phyloP scores from a whole-genome alignment of 768 basidiomycete genomes.

The Artomyces pyxidatus region DNA sequence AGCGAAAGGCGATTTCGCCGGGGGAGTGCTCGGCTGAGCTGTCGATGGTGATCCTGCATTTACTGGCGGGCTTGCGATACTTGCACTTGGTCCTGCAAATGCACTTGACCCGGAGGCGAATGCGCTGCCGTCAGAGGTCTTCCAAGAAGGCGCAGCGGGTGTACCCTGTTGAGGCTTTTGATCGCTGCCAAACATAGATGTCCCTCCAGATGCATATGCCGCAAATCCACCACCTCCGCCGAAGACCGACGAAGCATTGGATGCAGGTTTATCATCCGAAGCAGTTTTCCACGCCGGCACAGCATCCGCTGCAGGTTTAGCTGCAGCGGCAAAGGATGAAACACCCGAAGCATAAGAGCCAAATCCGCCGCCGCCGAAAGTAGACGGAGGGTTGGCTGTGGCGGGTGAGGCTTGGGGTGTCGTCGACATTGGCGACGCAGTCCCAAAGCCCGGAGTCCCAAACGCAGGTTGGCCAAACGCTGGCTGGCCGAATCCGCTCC shows the following conservation, averaged over 20 bases:
- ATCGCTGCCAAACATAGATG: conserved; percentile 6
- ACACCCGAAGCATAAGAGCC: conserved; percentile 20
- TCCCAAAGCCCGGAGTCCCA: conserved; percentile 18
- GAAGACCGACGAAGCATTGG: neutral
- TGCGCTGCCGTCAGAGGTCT: conserved; percentile 6
- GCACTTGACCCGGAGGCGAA: conserved; percentile 3
- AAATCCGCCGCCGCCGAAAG: conserved; percentile 17
- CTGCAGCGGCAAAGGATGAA: conserved; percentile 12
- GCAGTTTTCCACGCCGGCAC: neutral
- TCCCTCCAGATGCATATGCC: conserved; percentile 18
- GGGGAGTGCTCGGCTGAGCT: conserved; percentile 6
- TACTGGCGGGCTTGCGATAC: too few species aligned
- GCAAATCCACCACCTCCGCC: conserved; percentile 23
- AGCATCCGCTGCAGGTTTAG: conserved; percentile 7
- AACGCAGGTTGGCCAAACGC: conserved; percentile 21
- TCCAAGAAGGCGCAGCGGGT: conserved; percentile 9
- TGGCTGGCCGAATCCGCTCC: conserved; percentile 1
- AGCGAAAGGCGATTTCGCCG: conserved; percentile 5
- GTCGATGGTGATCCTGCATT: neutral
- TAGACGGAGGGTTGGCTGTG: conserved; percentile 4
- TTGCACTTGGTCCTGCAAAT: too few species aligned
- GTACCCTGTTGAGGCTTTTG: neutral
- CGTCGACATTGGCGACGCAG: conserved; percentile 14
- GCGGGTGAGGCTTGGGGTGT: conserved; percentile 12
- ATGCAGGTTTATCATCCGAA: neutral